phyloP scores from a whole-genome alignment of 257 asterid species.

The Osmanthus fragrans region DNA sequence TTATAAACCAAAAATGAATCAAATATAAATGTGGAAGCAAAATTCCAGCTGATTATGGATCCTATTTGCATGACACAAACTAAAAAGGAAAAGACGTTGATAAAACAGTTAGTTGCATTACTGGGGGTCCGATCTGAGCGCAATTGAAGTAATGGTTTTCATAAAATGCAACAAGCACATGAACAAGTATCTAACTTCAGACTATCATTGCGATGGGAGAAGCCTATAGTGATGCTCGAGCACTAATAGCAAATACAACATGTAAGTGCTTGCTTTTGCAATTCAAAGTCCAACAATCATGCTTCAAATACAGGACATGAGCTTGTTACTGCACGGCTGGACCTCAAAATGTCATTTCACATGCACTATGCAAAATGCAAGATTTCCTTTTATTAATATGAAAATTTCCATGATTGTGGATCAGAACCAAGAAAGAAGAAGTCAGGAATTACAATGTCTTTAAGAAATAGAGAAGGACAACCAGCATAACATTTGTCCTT shows the following conservation, averaged over 20 bases:
- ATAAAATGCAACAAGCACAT: neutral
- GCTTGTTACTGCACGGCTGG: neutral
- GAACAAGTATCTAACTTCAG: neutral
- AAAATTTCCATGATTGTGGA: neutral
- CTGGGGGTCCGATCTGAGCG: too few relatives aligned
- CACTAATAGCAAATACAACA: neutral
- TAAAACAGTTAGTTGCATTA: too few relatives aligned
- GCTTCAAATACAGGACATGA: neutral
- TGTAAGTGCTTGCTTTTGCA: neutral
- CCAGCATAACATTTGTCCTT: neutral
- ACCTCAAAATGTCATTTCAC: neutral
- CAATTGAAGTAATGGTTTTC: neutral
- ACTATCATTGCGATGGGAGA: neutral
- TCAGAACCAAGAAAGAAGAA: neutral
- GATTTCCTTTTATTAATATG: neutral
- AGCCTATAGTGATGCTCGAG: neutral
- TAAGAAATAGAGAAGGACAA: neutral
- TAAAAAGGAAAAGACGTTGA: neutral
- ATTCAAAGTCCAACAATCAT: neutral
- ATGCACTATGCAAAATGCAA: conserved; percentile 15
- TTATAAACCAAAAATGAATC: neutral
- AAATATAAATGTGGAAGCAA: neutral
- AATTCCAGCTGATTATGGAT: neutral
- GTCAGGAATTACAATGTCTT: neutral
- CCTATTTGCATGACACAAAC: neutral